Evolutionary conservation across 164 flowering plant species (phyloP), one percentile per base, ranked within the genome.

Genomic region (Umbilicus rupestris): DNA sequence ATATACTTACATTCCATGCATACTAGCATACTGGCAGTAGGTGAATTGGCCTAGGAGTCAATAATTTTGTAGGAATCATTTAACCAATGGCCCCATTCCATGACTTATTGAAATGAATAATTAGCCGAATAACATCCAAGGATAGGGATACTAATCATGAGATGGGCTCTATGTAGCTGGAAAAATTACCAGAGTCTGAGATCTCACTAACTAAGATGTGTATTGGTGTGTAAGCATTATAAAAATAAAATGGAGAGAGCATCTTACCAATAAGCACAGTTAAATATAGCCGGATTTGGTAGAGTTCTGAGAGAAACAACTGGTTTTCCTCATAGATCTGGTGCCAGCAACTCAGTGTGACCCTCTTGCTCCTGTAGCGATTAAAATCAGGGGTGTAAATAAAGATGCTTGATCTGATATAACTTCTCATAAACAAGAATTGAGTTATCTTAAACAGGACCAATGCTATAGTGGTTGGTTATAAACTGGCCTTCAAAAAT

Each of bases 21-120:
- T 70, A 90, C 50, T 77, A 90, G 78, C 95, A 91, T 78, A 96
- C n/a, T n/a, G n/a, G n/a, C n/a, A n/a, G n/a, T n/a, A n/a, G n/a
- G n/a, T n/a, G n/a, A n/a, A n/a, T n/a, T 41, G 44, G 44, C 0
- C 26, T 55, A 2, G 60, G 33, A 55, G 19, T 28, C 60, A 55
- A 55, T 55, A 55, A 55, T 55, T 29, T 2, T 55, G 31, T 55
- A 28, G 60, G 17, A 55, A 55, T 12, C 19, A 55, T 55, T 28
- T 26, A 26, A 26, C n/a, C 60, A 55, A 11, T 55, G 33, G 31
- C 33, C 33, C 28, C 14, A 22, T 3, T 15, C 33, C n/a, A 19
- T 7, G 33, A 28, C 60, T 55, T 55, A 55, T 55, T 52, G 58
- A 24, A 20, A 26, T 28, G 29, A 55, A 55, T 52, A 28, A 55